phyloP scores from a whole-genome alignment of 2,329 filamentous ascomycete genomes.

The Westerdykella aurantiaca region DNA sequence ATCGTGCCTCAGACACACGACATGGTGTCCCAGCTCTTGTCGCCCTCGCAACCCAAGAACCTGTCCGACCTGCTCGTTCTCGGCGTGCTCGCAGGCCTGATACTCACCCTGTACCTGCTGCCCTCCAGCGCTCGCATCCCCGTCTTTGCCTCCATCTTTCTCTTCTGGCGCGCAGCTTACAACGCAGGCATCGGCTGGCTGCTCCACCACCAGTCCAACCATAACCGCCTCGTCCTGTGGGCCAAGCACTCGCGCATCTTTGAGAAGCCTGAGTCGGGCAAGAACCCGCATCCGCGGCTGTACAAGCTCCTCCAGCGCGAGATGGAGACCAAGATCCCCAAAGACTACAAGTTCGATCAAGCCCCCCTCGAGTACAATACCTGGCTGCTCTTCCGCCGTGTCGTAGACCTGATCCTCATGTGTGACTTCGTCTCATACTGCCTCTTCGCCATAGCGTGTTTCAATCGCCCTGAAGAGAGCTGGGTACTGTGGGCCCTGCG shows the following conservation, averaged over 20 bases:
- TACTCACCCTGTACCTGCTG: constrained; percentile 66
- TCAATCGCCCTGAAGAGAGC: constrained; percentile 69
- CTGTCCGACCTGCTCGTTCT: constrained; percentile 78
- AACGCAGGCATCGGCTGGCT: constrained; percentile 91
- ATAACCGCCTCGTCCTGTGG: constrained; percentile 80
- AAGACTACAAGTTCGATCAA: constrained; percentile 88
- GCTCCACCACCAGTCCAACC: constrained; percentile 82
- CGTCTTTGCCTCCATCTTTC: constrained; percentile 74
- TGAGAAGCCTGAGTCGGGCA: constrained; percentile 71
- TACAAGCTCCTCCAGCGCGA: constrained; percentile 82
- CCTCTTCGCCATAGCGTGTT: constrained; percentile 87
- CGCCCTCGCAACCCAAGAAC: constrained; percentile 93
- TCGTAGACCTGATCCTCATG: constrained; percentile 97
- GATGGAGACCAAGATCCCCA: constrained; percentile 87
- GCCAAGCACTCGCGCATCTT: constrained; percentile 82
- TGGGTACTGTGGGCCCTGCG: constrained; percentile 63
- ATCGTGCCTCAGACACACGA: constrained; percentile 94
- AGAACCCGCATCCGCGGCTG: constrained; percentile 74
- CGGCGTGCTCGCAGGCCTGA: constrained; percentile 67
- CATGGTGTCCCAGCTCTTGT: constrained; percentile 96
- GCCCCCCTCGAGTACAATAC: constrained; percentile 98
- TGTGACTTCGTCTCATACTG: constrained; percentile 98
- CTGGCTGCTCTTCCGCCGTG: constrained; percentile 90
- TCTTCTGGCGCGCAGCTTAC: constrained; percentile 89
- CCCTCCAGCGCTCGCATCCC: constrained; percentile 65